phyloP scores from a whole-genome alignment of 306 rosid genomes.

The Cucumis melo region DNA sequence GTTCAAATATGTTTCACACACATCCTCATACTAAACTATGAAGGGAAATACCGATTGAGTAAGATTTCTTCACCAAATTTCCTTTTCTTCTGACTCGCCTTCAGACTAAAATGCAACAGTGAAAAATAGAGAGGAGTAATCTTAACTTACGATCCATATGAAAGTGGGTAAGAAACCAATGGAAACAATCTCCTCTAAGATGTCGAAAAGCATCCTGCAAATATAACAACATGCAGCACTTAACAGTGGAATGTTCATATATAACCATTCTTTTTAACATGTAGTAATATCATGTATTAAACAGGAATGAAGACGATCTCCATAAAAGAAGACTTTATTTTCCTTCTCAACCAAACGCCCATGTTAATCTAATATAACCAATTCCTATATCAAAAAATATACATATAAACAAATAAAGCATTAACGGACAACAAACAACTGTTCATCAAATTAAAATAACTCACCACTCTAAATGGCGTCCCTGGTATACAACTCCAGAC shows the following conservation, averaged over 20 bases:
- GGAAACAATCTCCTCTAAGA: constrained; percentile 82
- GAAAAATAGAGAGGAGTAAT: constrained; percentile 4
- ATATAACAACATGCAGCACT: constrained; percentile 12
- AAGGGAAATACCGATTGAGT: not conserved
- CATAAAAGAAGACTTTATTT: constrained; percentile 5
- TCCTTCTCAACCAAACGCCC: not conserved
- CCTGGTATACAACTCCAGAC: constrained; percentile 78
- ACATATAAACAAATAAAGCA: not conserved
- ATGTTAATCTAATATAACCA: not conserved
- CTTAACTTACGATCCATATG: constrained; percentile 89
- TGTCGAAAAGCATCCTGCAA: constrained; percentile 89
- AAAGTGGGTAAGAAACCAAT: constrained; percentile 96
- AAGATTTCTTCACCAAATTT: not conserved
- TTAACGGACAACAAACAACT: not conserved
- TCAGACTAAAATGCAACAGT: constrained; percentile 1
- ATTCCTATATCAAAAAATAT: not conserved
- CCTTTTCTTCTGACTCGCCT: not conserved
- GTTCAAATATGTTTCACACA: not conserved
- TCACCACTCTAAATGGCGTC: constrained; percentile 84
- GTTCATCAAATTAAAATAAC: not conserved
- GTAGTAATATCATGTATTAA: not conserved
- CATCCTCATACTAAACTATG: not conserved
- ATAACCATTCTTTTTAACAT: not conserved
- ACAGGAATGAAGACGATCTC: not conserved
- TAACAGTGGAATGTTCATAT: not conserved